Conservation (phyloP, 768 basidiomycete genomes). For the Amanita brunnescens region DNA sequence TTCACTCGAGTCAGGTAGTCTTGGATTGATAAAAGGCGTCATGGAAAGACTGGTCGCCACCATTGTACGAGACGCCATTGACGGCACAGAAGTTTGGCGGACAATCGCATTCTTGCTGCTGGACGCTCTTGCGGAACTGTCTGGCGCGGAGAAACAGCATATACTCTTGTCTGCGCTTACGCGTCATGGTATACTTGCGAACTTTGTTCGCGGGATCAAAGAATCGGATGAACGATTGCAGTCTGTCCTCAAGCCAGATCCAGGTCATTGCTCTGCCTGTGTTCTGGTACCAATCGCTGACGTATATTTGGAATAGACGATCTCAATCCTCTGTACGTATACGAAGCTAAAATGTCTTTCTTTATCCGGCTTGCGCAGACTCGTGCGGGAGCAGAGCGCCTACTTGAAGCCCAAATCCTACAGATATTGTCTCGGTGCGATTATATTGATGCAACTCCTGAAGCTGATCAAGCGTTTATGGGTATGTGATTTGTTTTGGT, state of each 20-base stretch:
- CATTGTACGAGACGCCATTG: conserved; percentile 85
- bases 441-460: conserved; percentile 78
- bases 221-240: conserved; percentile 71
- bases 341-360: conserved; percentile 90
- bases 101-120: conserved; percentile 89
- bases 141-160: conserved; percentile 61
- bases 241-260: conserved; percentile 78
- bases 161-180: conserved; percentile 48
- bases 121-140: conserved; percentile 71
- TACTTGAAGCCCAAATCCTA: conserved; percentile 72
- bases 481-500: conserved; percentile 34
- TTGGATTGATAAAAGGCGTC: conserved; percentile 55
- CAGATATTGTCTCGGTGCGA: conserved; percentile 75
- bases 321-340: conserved; percentile 86
- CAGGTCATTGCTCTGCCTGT: conserved; percentile 44
- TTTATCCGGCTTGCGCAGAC: conserved; percentile 81
- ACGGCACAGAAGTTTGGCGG: conserved; percentile 95
- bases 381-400: conserved; percentile 72
- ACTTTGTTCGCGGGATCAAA: conserved; percentile 78
- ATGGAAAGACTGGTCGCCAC: conserved; percentile 67
- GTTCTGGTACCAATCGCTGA: background rate
- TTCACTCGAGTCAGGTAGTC: conserved; percentile 51
- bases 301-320: conserved; percentile 49
- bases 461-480: conserved; percentile 73
- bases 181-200: conserved; percentile 69